These are phyloP conservation scores for Apiotrichum akiyoshidainum DNA, from an alignment of 1,284 basidiomycete genomes.

Conservation along the genomic window DNA sequence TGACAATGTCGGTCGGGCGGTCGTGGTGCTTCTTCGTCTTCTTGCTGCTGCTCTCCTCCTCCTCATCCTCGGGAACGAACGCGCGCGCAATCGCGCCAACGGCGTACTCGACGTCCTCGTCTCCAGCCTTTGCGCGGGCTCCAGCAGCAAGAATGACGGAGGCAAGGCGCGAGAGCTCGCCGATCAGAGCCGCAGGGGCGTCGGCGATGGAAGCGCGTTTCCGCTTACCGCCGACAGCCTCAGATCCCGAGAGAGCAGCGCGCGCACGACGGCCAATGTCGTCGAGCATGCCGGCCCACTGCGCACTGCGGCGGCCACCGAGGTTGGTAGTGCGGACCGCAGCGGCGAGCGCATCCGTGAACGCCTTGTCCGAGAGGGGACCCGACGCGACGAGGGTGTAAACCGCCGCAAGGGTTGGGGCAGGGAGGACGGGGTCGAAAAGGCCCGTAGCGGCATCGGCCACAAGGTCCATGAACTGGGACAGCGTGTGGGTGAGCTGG, in stretches of 20 bases:
- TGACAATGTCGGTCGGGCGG: conserved; percentile 6
- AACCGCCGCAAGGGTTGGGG: conserved; percentile 24
- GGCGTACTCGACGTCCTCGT: conserved; percentile 15
- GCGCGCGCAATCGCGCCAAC: conserved; percentile 11
- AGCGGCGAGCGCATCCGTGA: conserved; percentile 10
- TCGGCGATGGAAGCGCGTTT: conserved; percentile 8
- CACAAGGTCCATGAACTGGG: conserved; percentile 26
- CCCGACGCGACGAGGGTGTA: conserved; percentile 29
- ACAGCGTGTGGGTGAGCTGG: conserved; percentile 33
- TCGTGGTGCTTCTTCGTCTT: conserved; percentile 18
- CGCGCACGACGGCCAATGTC: conserved; percentile 7
- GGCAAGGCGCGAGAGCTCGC: conserved; percentile 14
- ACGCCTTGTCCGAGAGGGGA: conserved; percentile 18
- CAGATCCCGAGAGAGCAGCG: background rate
- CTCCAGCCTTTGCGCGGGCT: conserved; percentile 13
- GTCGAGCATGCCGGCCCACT: conserved; percentile 18
- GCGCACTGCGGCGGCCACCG: conserved; percentile 14
- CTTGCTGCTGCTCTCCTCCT: background rate
- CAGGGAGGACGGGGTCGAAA: conserved; percentile 20
- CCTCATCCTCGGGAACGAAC: conserved; percentile 10
- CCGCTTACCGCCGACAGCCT: conserved; percentile 12
- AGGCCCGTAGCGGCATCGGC: conserved; percentile 21
- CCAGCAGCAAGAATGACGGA: conserved; percentile 19
- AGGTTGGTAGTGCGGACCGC: conserved; percentile 16
- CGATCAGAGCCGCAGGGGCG: conserved; percentile 9